Evolutionary conservation across 306 rosid genomes (phyloP).

Genomic region (Medicago truncatula): MtrunA17r5.0-ANR NC_053048.1:37593001-37593500

Average conservation of each 20-base stretch:
- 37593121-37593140: conserved; percentile 90
- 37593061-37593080: conserved; percentile 61
- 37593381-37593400: conserved; percentile 51
- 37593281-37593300: conserved; percentile 37
- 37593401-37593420: conserved; percentile 35
- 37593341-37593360: conserved; percentile 51
- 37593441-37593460: conserved; percentile 59
- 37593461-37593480: conserved; percentile 59
- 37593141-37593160: conserved; percentile 68
- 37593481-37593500: conserved; percentile 48
- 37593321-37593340: conserved; percentile 87
- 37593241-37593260: conserved; percentile 49
- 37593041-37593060: conserved; percentile 55
- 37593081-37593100: conserved; percentile 51
- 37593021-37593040: conserved; percentile 39
- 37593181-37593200: conserved; percentile 8
- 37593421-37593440: conserved; percentile 47
- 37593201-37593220: conserved; percentile 60
- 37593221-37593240: conserved; percentile 71
- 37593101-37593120: conserved; percentile 23
- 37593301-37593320: conserved; percentile 81
- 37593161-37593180: conserved; percentile 47
- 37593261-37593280: neutral
- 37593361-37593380: conserved; percentile 67
- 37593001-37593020: conserved; percentile 64